Evolutionary conservation across 228 moss, liverwort and hornwort species (phyloP), one percentile per base, ranked within the genome.

Genomic region (Sphagnum fallax): DNA sequence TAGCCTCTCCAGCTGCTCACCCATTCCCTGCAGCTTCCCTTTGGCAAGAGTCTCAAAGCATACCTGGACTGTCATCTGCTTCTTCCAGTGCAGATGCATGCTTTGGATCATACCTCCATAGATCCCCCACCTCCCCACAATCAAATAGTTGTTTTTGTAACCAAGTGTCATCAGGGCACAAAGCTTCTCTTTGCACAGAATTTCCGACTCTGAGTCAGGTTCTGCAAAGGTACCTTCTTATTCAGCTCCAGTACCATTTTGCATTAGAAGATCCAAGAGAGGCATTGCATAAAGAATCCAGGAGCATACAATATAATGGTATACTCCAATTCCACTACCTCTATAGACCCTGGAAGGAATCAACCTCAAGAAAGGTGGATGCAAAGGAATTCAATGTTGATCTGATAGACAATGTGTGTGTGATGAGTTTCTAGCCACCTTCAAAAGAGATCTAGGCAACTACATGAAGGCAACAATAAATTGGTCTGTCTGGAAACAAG

Each of bases 81-180:
- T 85, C 68, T 85, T 85, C 85, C 85, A 85, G 67, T 85, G 85
- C 66, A 85, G 16, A 63, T 85, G 85, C 61, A 85, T 85, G 70
- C 81, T 85, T 61, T 85, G 82, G 15, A 85, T 69, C 13, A 78
- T 82, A 64, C 85, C 85, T 63, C 85, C 82, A 70, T 76, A 85
- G 68, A 82, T 78, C 52, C 85, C 85, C 62, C 85, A 70, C 50
- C 85, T 71, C 10, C 85, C 85, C 47, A 85, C 79, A 4, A 81
- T 81, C 47, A 85, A 73, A 66, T 85, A 85, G 60, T 85, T 82
- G 63, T 85, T 85, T 67, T 85, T 85, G 60, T 85, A 82, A 52
- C 82, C 85, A 8, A 81, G 73, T 64, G 77, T 85, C 53, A 79
- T 85, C 57, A 85, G 48, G 60, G 76, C 78, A 62, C 81, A 76